phyloP scores from a whole-genome alignment of 768 basidiomycete species.

The Pleurotus cornucopiae region DNA sequence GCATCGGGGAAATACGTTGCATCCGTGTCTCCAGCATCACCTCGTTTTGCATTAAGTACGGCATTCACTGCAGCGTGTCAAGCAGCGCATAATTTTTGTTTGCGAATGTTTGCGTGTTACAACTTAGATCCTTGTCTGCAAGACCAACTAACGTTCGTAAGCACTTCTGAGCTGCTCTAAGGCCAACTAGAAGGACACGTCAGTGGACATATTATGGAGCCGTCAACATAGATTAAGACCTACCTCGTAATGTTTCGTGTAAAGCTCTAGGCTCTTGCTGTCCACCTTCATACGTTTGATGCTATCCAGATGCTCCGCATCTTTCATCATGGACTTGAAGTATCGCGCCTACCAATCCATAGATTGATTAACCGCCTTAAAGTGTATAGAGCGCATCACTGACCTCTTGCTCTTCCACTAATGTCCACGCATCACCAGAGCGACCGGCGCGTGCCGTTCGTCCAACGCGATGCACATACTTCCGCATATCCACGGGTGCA shows the following conservation, averaged over 20 bases:
- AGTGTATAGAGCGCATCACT: slow-evolving; percentile 8
- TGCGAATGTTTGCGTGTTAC: too few relatives aligned
- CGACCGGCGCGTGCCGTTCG: slow-evolving; percentile 93
- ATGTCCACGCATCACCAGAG: slow-evolving; percentile 85
- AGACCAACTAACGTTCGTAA: slow-evolving; percentile 24
- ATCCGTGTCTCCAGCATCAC: too few relatives aligned
- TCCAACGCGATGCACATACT: slow-evolving; percentile 97
- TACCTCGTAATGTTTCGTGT: slow-evolving; percentile 69
- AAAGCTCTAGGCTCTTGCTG: slow-evolving; percentile 53
- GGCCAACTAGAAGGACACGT: slow-evolving; percentile 24
- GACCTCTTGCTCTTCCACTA: slow-evolving; percentile 94
- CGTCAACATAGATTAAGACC: slow-evolving; percentile 10
- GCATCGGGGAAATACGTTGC: too few relatives aligned
- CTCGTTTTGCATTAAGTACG: too few relatives aligned
- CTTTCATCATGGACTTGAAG: slow-evolving; percentile 80
- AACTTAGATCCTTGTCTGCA: too few relatives aligned
- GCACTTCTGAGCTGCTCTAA: slow-evolving; percentile 33
- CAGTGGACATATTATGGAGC: neutral
- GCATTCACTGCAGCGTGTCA: too few relatives aligned
- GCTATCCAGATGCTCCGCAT: slow-evolving; percentile 62
- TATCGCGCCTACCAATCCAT: slow-evolving; percentile 59
- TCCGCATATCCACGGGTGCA: slow-evolving; percentile 93
- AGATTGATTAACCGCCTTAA: neutral
- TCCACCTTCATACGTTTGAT: slow-evolving; percentile 66
- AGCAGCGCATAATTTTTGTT: too few relatives aligned